phyloP scores from a whole-genome alignment of 1,139 yeast species.

The Kazachstania sp. region DNA sequence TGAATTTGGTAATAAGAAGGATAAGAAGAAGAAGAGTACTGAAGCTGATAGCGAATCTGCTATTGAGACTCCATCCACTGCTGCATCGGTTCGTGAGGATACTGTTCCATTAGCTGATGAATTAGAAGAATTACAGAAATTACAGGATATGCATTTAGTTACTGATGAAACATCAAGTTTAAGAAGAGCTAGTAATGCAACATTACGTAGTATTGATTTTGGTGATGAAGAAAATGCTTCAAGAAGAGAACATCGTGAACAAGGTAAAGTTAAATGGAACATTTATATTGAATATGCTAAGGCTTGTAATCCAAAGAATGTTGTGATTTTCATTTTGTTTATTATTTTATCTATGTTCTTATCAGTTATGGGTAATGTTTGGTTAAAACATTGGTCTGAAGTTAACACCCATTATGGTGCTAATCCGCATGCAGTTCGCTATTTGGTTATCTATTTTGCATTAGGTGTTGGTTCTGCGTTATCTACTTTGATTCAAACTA shows the following conservation, averaged over 20 bases:
- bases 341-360: slow-evolving; percentile 51
- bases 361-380: slow-evolving; percentile 61
- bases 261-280: slow-evolving; percentile 89
- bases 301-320: slow-evolving; percentile 77
- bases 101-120: slow-evolving; percentile 28
- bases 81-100: slow-evolving; percentile 17
- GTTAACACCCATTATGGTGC: slow-evolving; percentile 59
- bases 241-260: slow-evolving; percentile 73
- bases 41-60: not conserved
- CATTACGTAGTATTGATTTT: slow-evolving; percentile 38
- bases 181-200: slow-evolving; percentile 64
- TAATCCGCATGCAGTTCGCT: slow-evolving; percentile 62
- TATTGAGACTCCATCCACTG: slow-evolving; percentile 9
- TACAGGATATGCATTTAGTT: slow-evolving; percentile 23
- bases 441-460: slow-evolving; percentile 66
- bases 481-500: slow-evolving; percentile 56
- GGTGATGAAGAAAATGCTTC: slow-evolving; percentile 42
- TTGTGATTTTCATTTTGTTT: slow-evolving; percentile 45
- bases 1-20: slow-evolving; percentile 59
- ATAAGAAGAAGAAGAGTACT: not conserved
- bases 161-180: slow-evolving; percentile 38
- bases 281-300: slow-evolving; percentile 76
- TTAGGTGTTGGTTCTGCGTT: slow-evolving; percentile 63
- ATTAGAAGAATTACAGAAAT: slow-evolving; percentile 31
- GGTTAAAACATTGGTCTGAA: slow-evolving; percentile 98